These are phyloP conservation scores for Nicotiana sylvestris DNA, from an alignment of 257 asterid species.

Conservation along the genomic window DNA sequence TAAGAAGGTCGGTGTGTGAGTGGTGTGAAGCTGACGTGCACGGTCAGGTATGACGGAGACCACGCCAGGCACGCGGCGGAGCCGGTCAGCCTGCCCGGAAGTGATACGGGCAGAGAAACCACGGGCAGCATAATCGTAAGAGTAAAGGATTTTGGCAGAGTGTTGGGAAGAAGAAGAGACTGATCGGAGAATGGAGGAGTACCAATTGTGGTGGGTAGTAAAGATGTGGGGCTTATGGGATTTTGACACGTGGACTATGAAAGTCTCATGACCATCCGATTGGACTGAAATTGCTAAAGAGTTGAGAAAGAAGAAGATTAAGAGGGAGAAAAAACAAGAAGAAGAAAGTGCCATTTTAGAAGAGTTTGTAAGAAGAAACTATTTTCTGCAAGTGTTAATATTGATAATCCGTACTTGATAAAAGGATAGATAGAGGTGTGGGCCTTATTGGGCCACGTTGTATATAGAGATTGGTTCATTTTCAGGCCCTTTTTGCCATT, in stretches of 20 bases:
- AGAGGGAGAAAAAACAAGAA: conserved; percentile 2
- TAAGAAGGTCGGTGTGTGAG: conserved; percentile 66
- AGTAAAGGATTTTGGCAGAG: conserved; percentile 57
- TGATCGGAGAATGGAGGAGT: conserved; percentile 56
- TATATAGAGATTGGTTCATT: background rate
- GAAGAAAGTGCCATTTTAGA: conserved; percentile 15
- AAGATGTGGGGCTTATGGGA: conserved; percentile 52
- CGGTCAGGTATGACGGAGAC: conserved; percentile 70
- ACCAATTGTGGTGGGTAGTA: conserved; percentile 76
- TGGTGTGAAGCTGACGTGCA: conserved; percentile 62
- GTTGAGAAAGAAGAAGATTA: conserved; percentile 19
- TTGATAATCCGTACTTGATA: background rate
- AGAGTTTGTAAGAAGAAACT: background rate
- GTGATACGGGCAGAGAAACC: conserved; percentile 82
- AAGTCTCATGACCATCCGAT: conserved; percentile 44
- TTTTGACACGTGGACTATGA: conserved; percentile 72
- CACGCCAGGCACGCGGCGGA: conserved; percentile 48
- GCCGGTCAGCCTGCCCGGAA: conserved; percentile 40
- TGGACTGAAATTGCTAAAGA: conserved; percentile 12
- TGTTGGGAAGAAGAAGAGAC: conserved; percentile 47
- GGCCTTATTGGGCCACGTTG: background rate
- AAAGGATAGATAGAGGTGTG: background rate
- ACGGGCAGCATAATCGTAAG: conserved; percentile 49
- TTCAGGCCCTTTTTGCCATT: background rate
- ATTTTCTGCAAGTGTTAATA: background rate